Percentiles rank a stretch among this genome's conserved stretches.
phyloP scores from a whole-genome alignment of 148 eudicot species.

The Mesembryanthemum crystallinum region DNA sequence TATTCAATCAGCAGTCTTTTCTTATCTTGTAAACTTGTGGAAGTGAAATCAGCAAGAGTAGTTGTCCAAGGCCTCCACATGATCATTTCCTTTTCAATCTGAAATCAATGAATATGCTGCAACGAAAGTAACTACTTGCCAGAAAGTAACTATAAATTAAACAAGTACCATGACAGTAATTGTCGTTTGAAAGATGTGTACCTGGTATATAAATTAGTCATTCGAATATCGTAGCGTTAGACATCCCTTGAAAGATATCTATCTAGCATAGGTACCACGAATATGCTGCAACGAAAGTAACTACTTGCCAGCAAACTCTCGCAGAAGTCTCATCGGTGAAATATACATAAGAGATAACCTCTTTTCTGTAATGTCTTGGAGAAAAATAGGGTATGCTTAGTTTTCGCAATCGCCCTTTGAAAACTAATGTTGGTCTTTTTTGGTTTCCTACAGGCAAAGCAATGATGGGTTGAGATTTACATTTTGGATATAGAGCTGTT shows the following conservation, averaged over 20 bases:
- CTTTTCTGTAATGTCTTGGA: neutral
- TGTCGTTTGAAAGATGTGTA: neutral
- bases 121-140: neutral
- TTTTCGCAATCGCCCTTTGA: neutral
- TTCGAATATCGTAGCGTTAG: neutral
- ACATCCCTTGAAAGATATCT: no score
- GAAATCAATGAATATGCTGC: neutral
- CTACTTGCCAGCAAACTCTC: neutral
- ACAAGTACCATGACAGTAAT: neutral
- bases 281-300: no score
- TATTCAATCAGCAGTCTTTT: neutral
- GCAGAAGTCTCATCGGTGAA: neutral
- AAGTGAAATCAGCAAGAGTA: neutral
- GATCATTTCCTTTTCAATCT: neutral
- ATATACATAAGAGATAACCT: neutral
- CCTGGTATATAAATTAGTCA: neutral
- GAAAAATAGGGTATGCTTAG: neutral
- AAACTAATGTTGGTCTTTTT: conserved; percentile 2
- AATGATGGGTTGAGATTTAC: conserved; percentile 3
- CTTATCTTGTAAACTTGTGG: neutral
- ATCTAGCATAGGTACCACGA: no score
- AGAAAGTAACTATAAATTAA: neutral
- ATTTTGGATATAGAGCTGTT: neutral
- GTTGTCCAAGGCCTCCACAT: neutral
- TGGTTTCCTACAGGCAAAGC: conserved; percentile 29